These are phyloP conservation scores for Citrus australasica DNA, from an alignment of 345 rosid species.

Conservation along the genomic window DNA sequence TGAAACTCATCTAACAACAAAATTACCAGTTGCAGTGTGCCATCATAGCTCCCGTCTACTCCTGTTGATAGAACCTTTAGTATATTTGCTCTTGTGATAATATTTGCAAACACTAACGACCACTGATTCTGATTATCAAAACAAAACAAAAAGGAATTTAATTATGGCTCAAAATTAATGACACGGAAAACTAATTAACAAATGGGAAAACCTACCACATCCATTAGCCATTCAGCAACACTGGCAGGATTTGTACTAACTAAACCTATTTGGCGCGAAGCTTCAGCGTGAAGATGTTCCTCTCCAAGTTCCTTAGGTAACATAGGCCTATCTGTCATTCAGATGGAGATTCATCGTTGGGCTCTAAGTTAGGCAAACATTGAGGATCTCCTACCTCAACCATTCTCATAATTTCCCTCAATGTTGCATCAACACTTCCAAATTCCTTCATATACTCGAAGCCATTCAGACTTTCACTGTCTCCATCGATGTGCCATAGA, in stretches of 20 bases:
- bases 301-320: background rate
- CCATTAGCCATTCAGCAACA: slow-evolving; percentile 38
- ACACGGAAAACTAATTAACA: background rate
- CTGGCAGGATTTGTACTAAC: slow-evolving; percentile 10
- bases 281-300: slow-evolving; percentile 20
- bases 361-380: background rate
- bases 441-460: slow-evolving; percentile 26
- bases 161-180: background rate
- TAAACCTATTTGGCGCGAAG: slow-evolving; percentile 24
- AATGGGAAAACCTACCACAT: slow-evolving; percentile 19
- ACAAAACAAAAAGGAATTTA: background rate
- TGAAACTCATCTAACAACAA: background rate
- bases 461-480: slow-evolving; percentile 17
- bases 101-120: slow-evolving; percentile 30
- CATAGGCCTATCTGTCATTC: background rate
- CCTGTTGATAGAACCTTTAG: slow-evolving; percentile 34
- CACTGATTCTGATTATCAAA: slow-evolving; percentile 36
- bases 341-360: background rate
- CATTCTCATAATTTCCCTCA: slow-evolving; percentile 25
- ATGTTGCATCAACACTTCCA: slow-evolving; percentile 12
- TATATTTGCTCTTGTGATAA: slow-evolving; percentile 36
- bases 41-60: slow-evolving; percentile 25
- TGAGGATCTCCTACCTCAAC: slow-evolving; percentile 18
- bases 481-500: slow-evolving; percentile 19
- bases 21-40: slow-evolving; percentile 47